Evolutionary conservation across 257 asterid genomes (phyloP), one percentile per base, ranked within the genome.

Genomic region (Orobanche coerulescens): DNA sequence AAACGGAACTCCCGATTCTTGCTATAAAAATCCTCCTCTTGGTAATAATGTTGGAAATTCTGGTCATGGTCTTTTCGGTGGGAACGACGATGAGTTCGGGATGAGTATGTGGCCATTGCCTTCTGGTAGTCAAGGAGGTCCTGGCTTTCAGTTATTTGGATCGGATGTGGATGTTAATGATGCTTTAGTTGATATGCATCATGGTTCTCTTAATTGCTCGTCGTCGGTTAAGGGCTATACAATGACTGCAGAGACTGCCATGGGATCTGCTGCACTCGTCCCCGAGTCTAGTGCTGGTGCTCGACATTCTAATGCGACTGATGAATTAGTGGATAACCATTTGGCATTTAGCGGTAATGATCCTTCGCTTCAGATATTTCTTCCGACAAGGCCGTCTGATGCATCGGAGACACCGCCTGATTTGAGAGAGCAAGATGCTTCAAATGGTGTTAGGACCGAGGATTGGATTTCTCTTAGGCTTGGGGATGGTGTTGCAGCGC

Each of bases 381-480:
- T 94, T 57, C 96, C 97, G 36, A 75, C 99, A n/a, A 82, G 79
- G 78, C 95, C 95, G 19, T 79, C 95, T 31, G 88, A 81, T 69
- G 66, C 78, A 58, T 70, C 87, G 30, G 71, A 62, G 3, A 61
- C 67, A 20, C 87, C 71, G 70, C 66, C 79, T 71, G 84, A 82
- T 64, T 16, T 69, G 63, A 72, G 82, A 75, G 86, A 81, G 44
- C 86, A 67, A 20, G 94, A 87, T 20, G 74, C 72, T 61, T 78
- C 95, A 14, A 87, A 87, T 73, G 94, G 94, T 67, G 64, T 83
- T 61, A 84, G 78, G 18, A 75, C 76, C 1, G 90, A 80, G 69
- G 99, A 94, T 69, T 94, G 94, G 97, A 85, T 85, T 62, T 80
- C 97, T 66, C 95, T 94, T 58, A 82, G 94, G 78, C 90, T 94